phyloP scores from a whole-genome alignment of 1,139 yeast genomes.

The Hemisphaericaspora xylofermentans region DNA sequence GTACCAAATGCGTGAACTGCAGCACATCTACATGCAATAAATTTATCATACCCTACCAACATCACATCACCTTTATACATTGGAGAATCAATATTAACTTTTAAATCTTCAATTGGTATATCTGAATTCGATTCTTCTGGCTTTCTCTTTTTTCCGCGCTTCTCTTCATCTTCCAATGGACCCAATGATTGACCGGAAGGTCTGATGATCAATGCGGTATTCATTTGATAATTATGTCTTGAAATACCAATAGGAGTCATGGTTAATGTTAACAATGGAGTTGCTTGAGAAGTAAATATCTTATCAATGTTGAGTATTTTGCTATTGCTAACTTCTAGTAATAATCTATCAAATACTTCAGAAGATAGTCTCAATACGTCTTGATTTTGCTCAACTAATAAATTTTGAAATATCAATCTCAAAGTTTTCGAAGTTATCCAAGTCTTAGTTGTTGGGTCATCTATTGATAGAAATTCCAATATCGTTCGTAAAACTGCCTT shows the following conservation, averaged over 20 bases:
- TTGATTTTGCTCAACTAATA: constrained; percentile 82
- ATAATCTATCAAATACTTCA: constrained; percentile 57
- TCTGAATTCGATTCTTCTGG: constrained; percentile 35
- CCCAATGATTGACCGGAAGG: constrained; percentile 70
- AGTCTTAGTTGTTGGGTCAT: constrained; percentile 60
- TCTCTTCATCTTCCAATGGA: constrained; percentile 19
- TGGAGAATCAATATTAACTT: constrained; percentile 89
- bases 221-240: constrained; percentile 85
- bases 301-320: constrained; percentile 26
- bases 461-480: constrained; percentile 69
- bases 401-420: constrained; percentile 80
- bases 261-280: constrained; percentile 64
- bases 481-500: constrained; percentile 84
- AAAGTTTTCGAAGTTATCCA: constrained; percentile 80
- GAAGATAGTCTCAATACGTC: constrained; percentile 67
- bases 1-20: constrained; percentile 79
- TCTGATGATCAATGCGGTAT: constrained; percentile 65
- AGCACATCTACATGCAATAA: constrained; percentile 72
- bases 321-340: constrained; percentile 41
- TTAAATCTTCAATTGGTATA: constrained; percentile 57
- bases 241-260: constrained; percentile 96
- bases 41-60: constrained; percentile 72
- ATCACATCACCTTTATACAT: constrained; percentile 89
- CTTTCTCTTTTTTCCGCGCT: constrained; percentile 38
- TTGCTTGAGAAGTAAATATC: constrained; percentile 41